phyloP scores from a whole-genome alignment of 1,139 yeast species.

The Yamadazyma trypodendri region DNA sequence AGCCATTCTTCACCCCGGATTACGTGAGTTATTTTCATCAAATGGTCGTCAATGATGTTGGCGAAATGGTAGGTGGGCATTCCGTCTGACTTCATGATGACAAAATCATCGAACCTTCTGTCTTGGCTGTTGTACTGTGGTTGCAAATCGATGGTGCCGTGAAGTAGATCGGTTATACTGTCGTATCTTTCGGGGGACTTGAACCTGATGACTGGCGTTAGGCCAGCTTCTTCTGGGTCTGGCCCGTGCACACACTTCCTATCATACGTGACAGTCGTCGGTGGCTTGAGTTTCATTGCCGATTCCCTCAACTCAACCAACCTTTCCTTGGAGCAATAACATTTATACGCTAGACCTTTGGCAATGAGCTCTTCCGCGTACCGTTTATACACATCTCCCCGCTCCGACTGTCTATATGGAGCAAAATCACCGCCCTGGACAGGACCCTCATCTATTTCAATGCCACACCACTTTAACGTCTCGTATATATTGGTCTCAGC shows the following conservation, averaged over 20 bases:
- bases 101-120: constrained; percentile 84
- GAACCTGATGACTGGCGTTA: constrained; percentile 56
- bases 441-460: constrained; percentile 83
- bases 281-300: constrained; percentile 76
- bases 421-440: constrained; percentile 61
- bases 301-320: constrained; percentile 64
- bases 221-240: constrained; percentile 22
- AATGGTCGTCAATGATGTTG: constrained; percentile 89
- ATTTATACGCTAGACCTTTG: constrained; percentile 75
- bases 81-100: constrained; percentile 85
- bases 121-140: constrained; percentile 74
- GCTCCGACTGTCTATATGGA: constrained; percentile 83
- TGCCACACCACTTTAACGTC: constrained; percentile 74
- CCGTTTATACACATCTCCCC: constrained; percentile 60
- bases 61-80: constrained; percentile 97
- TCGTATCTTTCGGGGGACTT: constrained; percentile 73
- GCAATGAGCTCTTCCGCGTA: constrained; percentile 58
- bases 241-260: constrained; percentile 60
- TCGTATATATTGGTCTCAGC: constrained; percentile 83
- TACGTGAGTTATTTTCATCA: constrained; percentile 91
- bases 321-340: constrained; percentile 84
- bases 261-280: constrained; percentile 90
- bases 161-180: constrained; percentile 65
- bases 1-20: constrained; percentile 98
- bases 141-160: constrained; percentile 73